phyloP scores from a whole-genome alignment of 208 protist genomes.

The Crithidia sp. region DNA sequence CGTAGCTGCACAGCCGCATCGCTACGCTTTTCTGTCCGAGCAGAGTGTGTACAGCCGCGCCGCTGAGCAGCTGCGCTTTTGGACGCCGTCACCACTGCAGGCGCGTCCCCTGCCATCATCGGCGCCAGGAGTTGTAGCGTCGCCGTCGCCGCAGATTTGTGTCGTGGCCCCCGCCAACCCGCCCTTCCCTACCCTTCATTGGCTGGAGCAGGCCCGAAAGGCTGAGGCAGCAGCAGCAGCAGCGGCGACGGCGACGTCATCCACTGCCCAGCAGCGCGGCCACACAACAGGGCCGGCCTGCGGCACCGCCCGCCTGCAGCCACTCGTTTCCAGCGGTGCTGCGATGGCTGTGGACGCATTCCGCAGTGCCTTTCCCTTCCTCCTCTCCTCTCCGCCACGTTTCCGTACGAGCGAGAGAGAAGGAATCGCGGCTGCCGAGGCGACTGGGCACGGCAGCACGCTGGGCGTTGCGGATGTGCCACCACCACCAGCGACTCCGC shows the following conservation, averaged over 20 bases:
- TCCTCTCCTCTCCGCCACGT: too few species aligned
- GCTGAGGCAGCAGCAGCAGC: conserved; percentile 3
- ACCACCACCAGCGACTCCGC: not conserved
- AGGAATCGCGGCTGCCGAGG: too few species aligned
- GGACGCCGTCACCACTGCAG: conserved; percentile 18
- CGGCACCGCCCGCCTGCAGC: too few species aligned
- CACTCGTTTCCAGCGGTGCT: conserved; percentile 4
- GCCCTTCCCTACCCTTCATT: conserved; percentile 13
- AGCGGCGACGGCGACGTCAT: not conserved
- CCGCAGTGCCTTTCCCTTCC: not conserved
- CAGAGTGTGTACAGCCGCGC: conserved; percentile 34
- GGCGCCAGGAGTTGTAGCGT: not conserved
- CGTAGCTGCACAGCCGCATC: conserved; percentile 23
- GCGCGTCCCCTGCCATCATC: too few species aligned
- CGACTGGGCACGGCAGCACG: too few species aligned
- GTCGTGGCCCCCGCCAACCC: not conserved
- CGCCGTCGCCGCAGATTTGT: conserved; percentile 15
- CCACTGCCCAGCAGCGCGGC: not conserved
- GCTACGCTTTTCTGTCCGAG: conserved; percentile 26
- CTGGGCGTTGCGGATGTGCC: too few species aligned
- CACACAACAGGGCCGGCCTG: too few species aligned
- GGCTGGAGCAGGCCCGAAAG: not conserved
- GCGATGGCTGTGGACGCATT: not conserved
- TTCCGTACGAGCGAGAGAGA: too few species aligned
- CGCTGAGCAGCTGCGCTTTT: conserved; percentile 30